These are phyloP conservation scores for Tetrapisispora arboricola DNA, from an alignment of 805 yeast genomes.

Conservation along the genomic window DNA sequence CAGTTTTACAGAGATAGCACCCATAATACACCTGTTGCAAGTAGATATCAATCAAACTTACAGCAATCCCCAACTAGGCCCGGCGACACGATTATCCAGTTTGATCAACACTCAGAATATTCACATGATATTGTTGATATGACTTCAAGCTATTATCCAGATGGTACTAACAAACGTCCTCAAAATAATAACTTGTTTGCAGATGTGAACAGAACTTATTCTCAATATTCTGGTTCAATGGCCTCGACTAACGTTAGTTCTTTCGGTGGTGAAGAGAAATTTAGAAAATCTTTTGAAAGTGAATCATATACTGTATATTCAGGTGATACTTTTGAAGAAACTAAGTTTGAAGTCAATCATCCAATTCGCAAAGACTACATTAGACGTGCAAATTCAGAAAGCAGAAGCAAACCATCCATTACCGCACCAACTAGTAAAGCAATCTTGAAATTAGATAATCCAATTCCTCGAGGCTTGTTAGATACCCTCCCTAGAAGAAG, in stretches of 20 bases:
- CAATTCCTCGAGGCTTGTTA: slow-evolving; percentile 81
- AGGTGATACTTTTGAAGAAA: slow-evolving; percentile 28
- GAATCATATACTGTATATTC: slow-evolving; percentile 26
- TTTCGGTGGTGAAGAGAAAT: slow-evolving; percentile 19
- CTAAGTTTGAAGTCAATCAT: slow-evolving; percentile 29
- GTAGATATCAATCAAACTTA: slow-evolving; percentile 54
- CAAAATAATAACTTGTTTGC: slow-evolving; percentile 7
- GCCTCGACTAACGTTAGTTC: slow-evolving; percentile 21
- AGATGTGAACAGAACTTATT: slow-evolving; percentile 1
- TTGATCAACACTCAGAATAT: slow-evolving; percentile 27
- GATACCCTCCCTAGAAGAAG: slow-evolving; percentile 80
- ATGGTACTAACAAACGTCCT: slow-evolving; percentile 3
- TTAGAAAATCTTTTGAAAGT: slow-evolving; percentile 47
- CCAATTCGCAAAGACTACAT: slow-evolving; percentile 28
- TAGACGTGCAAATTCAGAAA: slow-evolving; percentile 52
- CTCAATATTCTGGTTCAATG: slow-evolving; percentile 13
- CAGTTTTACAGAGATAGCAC: slow-evolving; percentile 26
- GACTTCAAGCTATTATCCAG: slow-evolving; percentile 14
- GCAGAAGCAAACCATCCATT: slow-evolving; percentile 49
- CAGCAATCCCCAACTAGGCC: slow-evolving; percentile 64
- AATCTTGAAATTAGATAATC: slow-evolving; percentile 75
- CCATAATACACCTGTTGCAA: slow-evolving; percentile 31
- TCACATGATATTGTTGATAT: slow-evolving; percentile 28
- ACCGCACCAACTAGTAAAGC: slow-evolving; percentile 36
- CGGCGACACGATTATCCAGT: slow-evolving; percentile 40